These are phyloP conservation scores for Candida ficus DNA, from an alignment of 805 yeast genomes.

Conservation along the genomic window DNA sequence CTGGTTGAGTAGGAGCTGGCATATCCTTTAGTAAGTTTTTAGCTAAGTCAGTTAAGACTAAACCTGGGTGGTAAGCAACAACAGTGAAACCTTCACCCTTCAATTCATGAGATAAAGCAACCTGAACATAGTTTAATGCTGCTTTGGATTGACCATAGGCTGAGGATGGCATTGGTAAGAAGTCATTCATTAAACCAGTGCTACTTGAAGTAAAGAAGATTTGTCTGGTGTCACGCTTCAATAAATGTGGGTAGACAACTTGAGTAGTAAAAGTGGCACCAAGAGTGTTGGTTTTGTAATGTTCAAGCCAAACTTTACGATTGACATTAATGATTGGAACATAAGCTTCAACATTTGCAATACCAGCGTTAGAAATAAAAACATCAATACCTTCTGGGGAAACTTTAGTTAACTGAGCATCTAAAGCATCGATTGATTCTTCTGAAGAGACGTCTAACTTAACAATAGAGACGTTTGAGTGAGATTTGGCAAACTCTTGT, in stretches of 20 bases:
- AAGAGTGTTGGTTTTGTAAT: slow-evolving; percentile 7
- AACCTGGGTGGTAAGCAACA: slow-evolving; percentile 35
- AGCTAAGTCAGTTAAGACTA: slow-evolving; percentile 32
- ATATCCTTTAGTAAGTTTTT: not conserved
- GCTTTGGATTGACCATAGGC: slow-evolving; percentile 31
- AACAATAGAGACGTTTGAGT: slow-evolving; percentile 7
- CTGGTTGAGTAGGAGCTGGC: slow-evolving; percentile 1
- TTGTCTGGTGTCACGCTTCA: slow-evolving; percentile 16
- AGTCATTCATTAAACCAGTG: slow-evolving; percentile 19
- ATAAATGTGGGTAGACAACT: slow-evolving; percentile 14
- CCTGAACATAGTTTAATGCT: slow-evolving; percentile 28
- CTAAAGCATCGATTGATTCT: slow-evolving; percentile 10
- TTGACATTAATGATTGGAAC: not conserved
- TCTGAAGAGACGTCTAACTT: slow-evolving; percentile 9
- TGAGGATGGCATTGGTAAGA: slow-evolving; percentile 7
- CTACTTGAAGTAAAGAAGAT: slow-evolving; percentile 20
- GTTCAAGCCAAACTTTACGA: not conserved
- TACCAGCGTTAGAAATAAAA: slow-evolving; percentile 16
- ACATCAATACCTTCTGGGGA: slow-evolving; percentile 13
- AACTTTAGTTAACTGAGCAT: slow-evolving; percentile 1
- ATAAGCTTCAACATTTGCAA: not conserved
- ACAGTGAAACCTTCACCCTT: slow-evolving; percentile 25
- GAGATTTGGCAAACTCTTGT: slow-evolving; percentile 1
- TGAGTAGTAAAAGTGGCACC: slow-evolving; percentile 10
- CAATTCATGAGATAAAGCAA: slow-evolving; percentile 25